phyloP scores from a whole-genome alignment of 805 yeast species.

The Suhomyces canberraensis region DNA sequence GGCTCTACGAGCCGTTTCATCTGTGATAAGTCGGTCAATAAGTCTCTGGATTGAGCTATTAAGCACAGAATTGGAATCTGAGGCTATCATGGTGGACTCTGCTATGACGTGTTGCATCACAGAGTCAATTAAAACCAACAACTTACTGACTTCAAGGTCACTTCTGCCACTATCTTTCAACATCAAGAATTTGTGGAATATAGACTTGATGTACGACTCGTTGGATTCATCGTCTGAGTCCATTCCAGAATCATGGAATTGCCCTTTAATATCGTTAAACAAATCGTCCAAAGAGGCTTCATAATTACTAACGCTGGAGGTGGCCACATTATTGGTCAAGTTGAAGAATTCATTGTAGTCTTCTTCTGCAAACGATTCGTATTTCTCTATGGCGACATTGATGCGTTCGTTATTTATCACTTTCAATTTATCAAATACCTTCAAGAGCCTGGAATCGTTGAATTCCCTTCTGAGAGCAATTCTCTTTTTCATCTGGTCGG shows the following conservation, averaged over 20 bases:
- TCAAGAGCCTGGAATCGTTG: constrained; percentile 31
- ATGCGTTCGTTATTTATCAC: constrained; percentile 28
- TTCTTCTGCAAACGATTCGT: constrained; percentile 38
- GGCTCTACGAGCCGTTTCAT: constrained; percentile 34
- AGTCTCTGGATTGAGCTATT: constrained; percentile 31
- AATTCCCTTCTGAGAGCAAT: constrained; percentile 34
- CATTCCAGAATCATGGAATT: constrained; percentile 9
- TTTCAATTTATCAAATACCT: constrained; percentile 34
- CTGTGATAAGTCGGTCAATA: constrained; percentile 32
- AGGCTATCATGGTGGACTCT: constrained; percentile 20
- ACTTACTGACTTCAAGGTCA: constrained; percentile 20
- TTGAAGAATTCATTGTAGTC: constrained; percentile 28
- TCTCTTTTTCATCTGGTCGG: constrained; percentile 25
- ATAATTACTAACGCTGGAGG: constrained; percentile 7
- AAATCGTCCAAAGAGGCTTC: constrained; percentile 9
- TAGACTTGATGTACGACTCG: constrained; percentile 14
- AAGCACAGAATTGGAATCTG: constrained; percentile 26
- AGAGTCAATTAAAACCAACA: constrained; percentile 28
- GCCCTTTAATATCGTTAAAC: constrained; percentile 8
- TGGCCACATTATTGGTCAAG: constrained; percentile 6
- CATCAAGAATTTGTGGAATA: constrained; percentile 24
- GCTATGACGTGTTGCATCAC: constrained; percentile 30
- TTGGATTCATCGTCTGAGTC: constrained; percentile 6
- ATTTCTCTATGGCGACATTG: constrained; percentile 36
- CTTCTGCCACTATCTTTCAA: constrained; percentile 25